Evolutionary conservation across 768 basidiomycete species (phyloP).

Genomic region (Boletellus ananiceps): DNA sequence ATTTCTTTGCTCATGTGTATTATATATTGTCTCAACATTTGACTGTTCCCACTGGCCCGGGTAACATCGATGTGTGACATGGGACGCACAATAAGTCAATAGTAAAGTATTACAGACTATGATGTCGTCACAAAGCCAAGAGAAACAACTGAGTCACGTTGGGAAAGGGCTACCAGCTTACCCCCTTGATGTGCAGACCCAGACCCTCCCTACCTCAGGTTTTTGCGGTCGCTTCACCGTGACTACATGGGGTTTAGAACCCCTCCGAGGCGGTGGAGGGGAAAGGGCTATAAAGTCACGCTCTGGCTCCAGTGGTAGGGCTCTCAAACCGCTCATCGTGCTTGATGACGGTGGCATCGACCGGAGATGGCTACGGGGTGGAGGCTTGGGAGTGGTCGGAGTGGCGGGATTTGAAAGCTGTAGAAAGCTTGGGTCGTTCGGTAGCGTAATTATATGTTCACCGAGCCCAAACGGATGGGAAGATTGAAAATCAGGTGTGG

Average conservation of each 20-base stretch:
- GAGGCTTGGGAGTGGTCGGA: constrained; percentile 20
- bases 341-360: constrained; percentile 19
- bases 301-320: constrained; percentile 24
- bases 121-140: constrained; percentile 46
- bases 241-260: constrained; percentile 45
- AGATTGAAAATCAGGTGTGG: constrained; percentile 14
- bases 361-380: constrained; percentile 21
- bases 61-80: neutral
- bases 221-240: constrained; percentile 10
- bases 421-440: constrained; percentile 59
- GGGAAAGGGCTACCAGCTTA: constrained; percentile 37
- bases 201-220: constrained; percentile 7
- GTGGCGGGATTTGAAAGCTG: constrained; percentile 47
- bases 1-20: constrained; percentile 3
- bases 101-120: constrained; percentile 18
- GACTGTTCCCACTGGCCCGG: neutral
- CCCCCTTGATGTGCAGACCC: constrained; percentile 9
- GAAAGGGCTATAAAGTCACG: constrained; percentile 49
- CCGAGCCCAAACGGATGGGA: constrained; percentile 38
- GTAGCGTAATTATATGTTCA: constrained; percentile 52
- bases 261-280: constrained; percentile 64
- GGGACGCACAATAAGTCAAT: constrained; percentile 12
- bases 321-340: neutral
- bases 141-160: constrained; percentile 50
- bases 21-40: constrained; percentile 11